Conservation (phyloP, 305 asterid species). For the Ilex paraguariensis region DNA sequence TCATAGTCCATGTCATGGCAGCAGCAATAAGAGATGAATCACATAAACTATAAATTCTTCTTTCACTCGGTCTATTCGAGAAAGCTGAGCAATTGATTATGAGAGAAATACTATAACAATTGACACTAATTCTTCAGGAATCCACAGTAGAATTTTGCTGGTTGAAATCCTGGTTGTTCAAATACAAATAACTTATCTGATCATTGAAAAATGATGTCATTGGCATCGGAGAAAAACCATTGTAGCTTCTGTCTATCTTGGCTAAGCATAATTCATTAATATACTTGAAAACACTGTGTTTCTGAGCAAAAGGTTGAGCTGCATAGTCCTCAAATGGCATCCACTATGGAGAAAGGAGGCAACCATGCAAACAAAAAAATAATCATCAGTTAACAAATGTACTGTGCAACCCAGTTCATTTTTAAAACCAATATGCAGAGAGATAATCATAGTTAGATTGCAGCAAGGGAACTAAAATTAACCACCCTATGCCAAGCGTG, state of each 20-base stretch:
- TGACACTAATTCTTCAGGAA: background rate
- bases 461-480: no score
- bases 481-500: no score
- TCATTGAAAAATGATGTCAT: constrained; percentile 32
- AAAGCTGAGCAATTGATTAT: no score
- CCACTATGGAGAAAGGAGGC: constrained; percentile 38
- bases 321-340: constrained; percentile 68
- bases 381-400: no score
- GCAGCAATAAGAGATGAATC: no score
- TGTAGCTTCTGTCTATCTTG: constrained; percentile 40
- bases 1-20: no score
- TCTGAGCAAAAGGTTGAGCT: constrained; percentile 39
- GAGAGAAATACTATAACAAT: background rate
- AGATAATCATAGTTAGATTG: no score
- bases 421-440: no score
- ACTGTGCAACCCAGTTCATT: no score
- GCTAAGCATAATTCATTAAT: constrained; percentile 53
- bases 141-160: constrained; percentile 4
- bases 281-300: constrained; percentile 41
- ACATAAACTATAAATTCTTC: no score
- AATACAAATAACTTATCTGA: constrained; percentile 41
- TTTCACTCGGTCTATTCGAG: no score
- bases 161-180: constrained; percentile 39
- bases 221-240: constrained; percentile 51
- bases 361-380: background rate